A percentile compares a stretch with the other conserved stretches of the same genome.
Evolutionary conservation across 2,329 filamentous ascomycete genomes (phyloP).

Genomic region (Cercospora nicotianae): DNA sequence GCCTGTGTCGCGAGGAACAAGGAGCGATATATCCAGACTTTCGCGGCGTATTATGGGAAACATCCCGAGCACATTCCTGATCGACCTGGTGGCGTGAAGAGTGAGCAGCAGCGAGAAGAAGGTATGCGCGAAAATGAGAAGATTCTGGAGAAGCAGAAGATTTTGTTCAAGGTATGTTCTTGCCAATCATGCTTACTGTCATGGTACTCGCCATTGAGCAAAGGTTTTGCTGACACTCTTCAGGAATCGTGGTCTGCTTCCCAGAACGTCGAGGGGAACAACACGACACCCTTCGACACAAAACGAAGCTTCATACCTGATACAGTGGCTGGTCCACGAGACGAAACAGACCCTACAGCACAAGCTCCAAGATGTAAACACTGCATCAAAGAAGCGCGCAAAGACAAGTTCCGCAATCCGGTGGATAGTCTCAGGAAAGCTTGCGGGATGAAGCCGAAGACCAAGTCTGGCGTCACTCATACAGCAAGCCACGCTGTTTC

Average conservation of each 20-base stretch:
- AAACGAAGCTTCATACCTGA: background rate
- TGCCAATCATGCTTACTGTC: too few species aligned
- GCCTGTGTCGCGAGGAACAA: conserved; percentile 3
- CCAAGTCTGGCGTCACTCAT: background rate
- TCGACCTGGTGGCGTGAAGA: conserved; percentile 14
- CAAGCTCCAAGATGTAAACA: conserved; percentile 1
- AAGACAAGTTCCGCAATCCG: conserved; percentile 3
- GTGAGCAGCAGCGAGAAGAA: background rate
- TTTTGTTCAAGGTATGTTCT: background rate
- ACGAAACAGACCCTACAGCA: background rate
- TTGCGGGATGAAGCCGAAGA: background rate
- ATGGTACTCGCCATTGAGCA: too few species aligned
- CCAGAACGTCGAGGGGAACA: background rate
- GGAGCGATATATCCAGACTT: conserved; percentile 7
- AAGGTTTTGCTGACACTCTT: background rate
- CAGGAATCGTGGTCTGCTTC: background rate
- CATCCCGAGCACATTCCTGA: conserved; percentile 16
- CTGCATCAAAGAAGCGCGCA: conserved; percentile 3
- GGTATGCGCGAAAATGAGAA: background rate
- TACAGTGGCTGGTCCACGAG: background rate
- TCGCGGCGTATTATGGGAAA: conserved; percentile 9
- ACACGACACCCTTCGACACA: background rate
- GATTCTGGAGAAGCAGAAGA: background rate
- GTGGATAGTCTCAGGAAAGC: background rate
- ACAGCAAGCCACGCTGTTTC: background rate